A percentile compares a stretch with the other conserved stretches of the same genome.
These are phyloP conservation scores for Arxiozyma telluris DNA, from an alignment of 1,139 yeast genomes.

Conservation along the genomic window DNA sequence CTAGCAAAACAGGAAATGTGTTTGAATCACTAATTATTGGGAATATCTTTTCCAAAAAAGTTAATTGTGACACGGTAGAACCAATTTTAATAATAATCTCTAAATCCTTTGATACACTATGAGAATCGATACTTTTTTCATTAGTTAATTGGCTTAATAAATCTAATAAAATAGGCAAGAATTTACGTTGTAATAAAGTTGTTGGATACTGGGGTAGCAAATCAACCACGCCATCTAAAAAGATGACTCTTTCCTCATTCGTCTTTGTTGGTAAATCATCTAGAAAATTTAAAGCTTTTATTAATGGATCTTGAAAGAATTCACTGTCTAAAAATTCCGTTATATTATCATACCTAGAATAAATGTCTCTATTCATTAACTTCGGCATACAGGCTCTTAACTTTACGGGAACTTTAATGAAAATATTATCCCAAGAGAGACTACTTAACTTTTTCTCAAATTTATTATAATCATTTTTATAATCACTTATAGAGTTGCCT, in stretches of 20 bases:
- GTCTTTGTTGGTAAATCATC: slow-evolving; percentile 79
- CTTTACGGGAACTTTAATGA: slow-evolving; percentile 42
- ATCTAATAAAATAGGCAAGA: slow-evolving; percentile 60
- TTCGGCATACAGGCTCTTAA: slow-evolving; percentile 32
- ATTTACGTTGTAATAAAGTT: slow-evolving; percentile 57
- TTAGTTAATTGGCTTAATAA: slow-evolving; percentile 29
- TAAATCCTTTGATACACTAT: slow-evolving; percentile 47
- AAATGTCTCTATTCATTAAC: slow-evolving; percentile 33
- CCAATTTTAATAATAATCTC: slow-evolving; percentile 60
- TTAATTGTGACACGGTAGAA: slow-evolving; percentile 55
- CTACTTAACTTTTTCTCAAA: slow-evolving; percentile 38
- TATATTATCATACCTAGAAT: slow-evolving; percentile 28
- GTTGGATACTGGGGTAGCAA: slow-evolving; percentile 64
- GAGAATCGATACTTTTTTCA: slow-evolving; percentile 32
- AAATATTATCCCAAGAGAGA: slow-evolving; percentile 40
- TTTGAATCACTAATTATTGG: slow-evolving; percentile 34
- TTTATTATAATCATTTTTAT: slow-evolving; percentile 39
- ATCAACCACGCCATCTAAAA: slow-evolving; percentile 54
- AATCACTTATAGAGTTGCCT: slow-evolving; percentile 40
- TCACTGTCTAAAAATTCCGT: slow-evolving; percentile 26
- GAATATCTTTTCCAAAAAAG: slow-evolving; percentile 66
- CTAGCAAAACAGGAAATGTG: slow-evolving; percentile 35
- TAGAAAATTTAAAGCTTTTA: slow-evolving; percentile 71
- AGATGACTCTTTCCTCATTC: slow-evolving; percentile 56
- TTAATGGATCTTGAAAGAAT: slow-evolving; percentile 59